Conservation (phyloP, 106 monocot genomes). For the Platanthera zijinensis region DNA sequence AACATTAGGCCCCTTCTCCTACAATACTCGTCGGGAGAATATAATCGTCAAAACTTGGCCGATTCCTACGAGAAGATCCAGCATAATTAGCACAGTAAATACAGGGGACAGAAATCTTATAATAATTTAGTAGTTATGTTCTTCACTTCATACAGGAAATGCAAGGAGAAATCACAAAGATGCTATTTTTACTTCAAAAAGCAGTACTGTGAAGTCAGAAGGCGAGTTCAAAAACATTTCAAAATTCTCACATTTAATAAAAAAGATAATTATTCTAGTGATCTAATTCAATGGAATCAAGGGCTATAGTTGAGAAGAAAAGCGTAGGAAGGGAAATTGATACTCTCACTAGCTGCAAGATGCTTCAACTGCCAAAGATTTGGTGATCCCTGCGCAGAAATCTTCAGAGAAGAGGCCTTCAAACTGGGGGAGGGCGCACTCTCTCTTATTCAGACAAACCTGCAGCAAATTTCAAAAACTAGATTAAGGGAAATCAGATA, state of each 20-base stretch:
- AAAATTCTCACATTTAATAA: neutral
- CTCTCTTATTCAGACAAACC: constrained; percentile 54
- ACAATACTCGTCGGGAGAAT: too few species aligned
- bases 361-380: constrained; percentile 73
- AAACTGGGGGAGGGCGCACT: constrained; percentile 40
- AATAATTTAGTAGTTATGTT: too few species aligned
- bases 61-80: too few species aligned
- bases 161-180: too few species aligned
- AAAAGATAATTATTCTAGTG: neutral
- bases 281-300: neutral
- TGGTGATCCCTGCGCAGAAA: constrained; percentile 43
- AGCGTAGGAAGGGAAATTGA: neutral
- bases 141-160: too few species aligned
- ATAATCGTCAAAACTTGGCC: too few species aligned
- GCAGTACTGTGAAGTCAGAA: neutral
- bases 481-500: neutral
- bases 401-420: constrained; percentile 38
- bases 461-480: constrained; percentile 18
- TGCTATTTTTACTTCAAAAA: neutral
- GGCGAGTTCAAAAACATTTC: neutral
- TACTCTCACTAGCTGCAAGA: constrained; percentile 30
- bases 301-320: neutral
- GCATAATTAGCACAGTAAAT: too few species aligned
- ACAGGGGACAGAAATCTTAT: too few species aligned
- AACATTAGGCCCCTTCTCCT: too few species aligned